Conservation (phyloP, 208 protist genomes). For the Hexamita inflata region DNA sequence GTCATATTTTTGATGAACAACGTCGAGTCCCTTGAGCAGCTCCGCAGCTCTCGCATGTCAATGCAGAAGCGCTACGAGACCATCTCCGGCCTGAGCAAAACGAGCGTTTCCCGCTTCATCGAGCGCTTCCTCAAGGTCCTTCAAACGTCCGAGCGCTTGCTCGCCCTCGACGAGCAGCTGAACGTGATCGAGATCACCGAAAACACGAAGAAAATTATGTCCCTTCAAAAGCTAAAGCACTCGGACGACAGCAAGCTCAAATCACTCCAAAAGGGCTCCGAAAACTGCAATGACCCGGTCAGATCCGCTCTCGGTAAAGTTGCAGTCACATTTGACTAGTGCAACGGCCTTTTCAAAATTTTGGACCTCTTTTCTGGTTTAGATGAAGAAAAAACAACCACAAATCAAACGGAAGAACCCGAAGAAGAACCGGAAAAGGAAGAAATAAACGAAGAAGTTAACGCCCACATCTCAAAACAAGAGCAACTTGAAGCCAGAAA, state of each 20-base stretch:
- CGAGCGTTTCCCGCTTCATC: constrained; percentile 68
- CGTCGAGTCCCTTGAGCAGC: constrained; percentile 79
- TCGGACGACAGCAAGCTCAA: neutral
- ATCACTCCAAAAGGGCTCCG: neutral
- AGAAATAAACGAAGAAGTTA: neutral
- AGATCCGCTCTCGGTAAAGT: neutral
- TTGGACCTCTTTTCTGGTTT: neutral
- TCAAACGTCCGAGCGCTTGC: neutral
- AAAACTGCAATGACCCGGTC: neutral
- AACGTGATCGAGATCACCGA: neutral
- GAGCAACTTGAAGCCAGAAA: neutral
- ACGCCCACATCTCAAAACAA: neutral
- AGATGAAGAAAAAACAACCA: neutral
- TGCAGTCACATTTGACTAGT: neutral
- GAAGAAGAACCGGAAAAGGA: neutral
- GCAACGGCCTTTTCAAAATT: neutral
- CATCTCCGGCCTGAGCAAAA: too few relatives aligned
- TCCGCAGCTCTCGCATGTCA: constrained; percentile 92
- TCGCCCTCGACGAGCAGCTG: neutral
- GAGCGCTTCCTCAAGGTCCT: constrained; percentile 68
- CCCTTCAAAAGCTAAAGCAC: neutral
- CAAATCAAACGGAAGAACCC: neutral
- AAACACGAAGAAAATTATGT: neutral
- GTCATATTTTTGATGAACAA: constrained; percentile 85
- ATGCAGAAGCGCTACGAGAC: constrained; percentile 71